A percentile compares a stretch with the other conserved stretches of the same genome.
phyloP scores from a whole-genome alignment of 129 eudicot genomes.

The Saussurea involucrata region DNA sequence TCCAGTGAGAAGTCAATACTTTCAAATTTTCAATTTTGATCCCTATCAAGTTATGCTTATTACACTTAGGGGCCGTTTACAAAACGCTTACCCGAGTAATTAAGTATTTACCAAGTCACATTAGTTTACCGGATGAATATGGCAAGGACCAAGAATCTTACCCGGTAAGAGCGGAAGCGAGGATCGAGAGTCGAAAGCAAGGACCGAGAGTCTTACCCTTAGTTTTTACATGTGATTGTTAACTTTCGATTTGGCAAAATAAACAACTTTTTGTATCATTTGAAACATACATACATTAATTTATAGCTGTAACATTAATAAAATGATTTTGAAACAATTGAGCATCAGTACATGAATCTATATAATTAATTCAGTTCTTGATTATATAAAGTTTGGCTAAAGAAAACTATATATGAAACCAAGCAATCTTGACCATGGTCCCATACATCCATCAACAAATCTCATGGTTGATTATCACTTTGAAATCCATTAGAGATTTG shows the following conservation, averaged over 20 bases:
- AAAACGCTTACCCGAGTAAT: no score
- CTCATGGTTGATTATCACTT: conserved; percentile 35
- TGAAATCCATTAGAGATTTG: conserved; percentile 33
- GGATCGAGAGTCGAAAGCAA: no score
- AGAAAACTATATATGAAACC: conserved; percentile 21
- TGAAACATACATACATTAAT: not conserved
- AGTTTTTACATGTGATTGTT: not conserved
- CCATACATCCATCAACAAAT: conserved; percentile 27
- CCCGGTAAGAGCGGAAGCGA: no score
- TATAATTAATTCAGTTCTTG: not conserved
- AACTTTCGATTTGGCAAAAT: not conserved
- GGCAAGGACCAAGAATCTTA: no score
- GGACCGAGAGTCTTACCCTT: no score
- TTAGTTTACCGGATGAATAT: no score
- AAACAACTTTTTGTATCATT: not conserved
- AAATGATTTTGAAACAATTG: not conserved
- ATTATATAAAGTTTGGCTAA: conserved; percentile 7
- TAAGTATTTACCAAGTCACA: no score
- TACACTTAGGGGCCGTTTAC: no score
- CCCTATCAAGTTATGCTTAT: not conserved
- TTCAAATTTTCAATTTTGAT: not conserved
- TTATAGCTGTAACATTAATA: not conserved
- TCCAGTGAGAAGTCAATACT: not conserved
- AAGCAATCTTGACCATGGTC: conserved; percentile 26
- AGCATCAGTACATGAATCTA: not conserved